Percentiles rank a stretch among this genome's conserved stretches.
phyloP scores from a whole-genome alignment of 1,139 yeast genomes.

The Scheffersomyces cryptocercus region DNA sequence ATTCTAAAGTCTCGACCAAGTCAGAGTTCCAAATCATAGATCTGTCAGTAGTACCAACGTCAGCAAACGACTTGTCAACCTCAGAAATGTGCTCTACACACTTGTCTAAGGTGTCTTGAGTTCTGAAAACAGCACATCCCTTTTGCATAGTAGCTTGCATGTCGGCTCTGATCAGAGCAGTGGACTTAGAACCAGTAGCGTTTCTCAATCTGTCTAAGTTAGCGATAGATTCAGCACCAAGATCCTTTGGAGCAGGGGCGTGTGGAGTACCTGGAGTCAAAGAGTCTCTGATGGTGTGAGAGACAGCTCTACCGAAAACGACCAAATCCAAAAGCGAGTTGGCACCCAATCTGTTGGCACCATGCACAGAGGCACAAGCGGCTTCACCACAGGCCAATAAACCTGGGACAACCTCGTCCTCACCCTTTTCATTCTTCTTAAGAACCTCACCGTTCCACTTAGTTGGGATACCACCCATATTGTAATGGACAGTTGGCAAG shows the following conservation, averaged over 20 bases:
- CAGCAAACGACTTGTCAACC: conserved; percentile 69
- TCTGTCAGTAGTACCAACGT: conserved; percentile 86
- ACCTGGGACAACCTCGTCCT: conserved; percentile 91
- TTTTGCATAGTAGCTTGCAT: conserved; percentile 98
- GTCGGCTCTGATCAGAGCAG: conserved; percentile 85
- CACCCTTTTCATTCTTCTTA: conserved; percentile 81
- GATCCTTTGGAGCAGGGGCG: conserved; percentile 71
- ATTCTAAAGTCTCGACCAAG: conserved; percentile 91
- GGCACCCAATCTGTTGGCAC: conserved; percentile 99
- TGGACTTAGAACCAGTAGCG: conserved; percentile 76
- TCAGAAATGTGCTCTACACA: conserved; percentile 81
- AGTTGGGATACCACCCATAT: conserved; percentile 99
- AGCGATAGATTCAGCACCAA: conserved; percentile 87
- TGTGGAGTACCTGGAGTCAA: conserved; percentile 89
- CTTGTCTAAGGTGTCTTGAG: conserved; percentile 85
- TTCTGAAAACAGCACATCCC: conserved; percentile 97
- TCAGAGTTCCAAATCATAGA: conserved; percentile 99
- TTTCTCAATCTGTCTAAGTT: conserved; percentile 87
- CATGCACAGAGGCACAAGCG: conserved; percentile 98
- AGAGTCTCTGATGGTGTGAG: conserved; percentile 84
- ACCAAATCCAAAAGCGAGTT: conserved; percentile 97
- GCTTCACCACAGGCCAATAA: conserved; percentile 98
- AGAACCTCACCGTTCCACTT: conserved; percentile 95
- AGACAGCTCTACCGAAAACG: conserved; percentile 97
- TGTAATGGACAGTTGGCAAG: conserved; percentile 97